A percentile compares a stretch with the other conserved stretches of the same genome.
Evolutionary conservation across 2,329 filamentous ascomycete genomes (phyloP).

Genomic region (Colletotrichum tropicale): DNA sequence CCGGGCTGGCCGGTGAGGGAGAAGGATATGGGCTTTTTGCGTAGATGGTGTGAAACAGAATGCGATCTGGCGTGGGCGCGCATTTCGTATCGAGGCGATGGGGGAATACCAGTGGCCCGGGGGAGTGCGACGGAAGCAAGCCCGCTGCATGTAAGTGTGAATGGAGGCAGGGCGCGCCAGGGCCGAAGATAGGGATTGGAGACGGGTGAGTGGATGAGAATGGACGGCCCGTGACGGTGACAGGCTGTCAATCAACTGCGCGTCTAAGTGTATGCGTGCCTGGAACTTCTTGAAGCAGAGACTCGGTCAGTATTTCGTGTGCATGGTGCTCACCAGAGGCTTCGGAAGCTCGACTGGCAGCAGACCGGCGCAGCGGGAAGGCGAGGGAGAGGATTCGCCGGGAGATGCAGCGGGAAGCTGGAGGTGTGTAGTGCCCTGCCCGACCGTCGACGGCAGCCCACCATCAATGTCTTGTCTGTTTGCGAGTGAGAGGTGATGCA

Average conservation of each 20-base stretch:
- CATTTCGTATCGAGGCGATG: neutral
- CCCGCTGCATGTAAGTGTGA: neutral
- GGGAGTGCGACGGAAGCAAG: constrained; percentile 11
- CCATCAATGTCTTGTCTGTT: neutral
- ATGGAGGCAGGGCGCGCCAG: neutral
- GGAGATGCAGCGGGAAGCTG: neutral
- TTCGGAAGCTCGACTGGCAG: neutral
- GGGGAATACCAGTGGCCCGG: neutral
- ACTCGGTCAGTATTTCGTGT: neutral
- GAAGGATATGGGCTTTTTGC: neutral
- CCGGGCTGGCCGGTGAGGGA: neutral
- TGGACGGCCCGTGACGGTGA: neutral
- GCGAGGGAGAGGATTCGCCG: constrained; percentile 2
- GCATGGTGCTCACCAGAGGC: neutral
- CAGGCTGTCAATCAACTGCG: neutral
- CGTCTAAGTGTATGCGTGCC: neutral
- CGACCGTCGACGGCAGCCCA: neutral
- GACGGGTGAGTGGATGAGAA: constrained; percentile 3
- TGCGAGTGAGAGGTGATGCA: neutral
- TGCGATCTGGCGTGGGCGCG: neutral
- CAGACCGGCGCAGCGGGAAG: constrained; percentile 8
- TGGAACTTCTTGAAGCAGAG: neutral
- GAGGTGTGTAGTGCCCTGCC: neutral
- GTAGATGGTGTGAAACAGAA: neutral
- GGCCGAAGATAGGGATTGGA: neutral